Base-by-base conservation (phyloP, 805 yeast genomes). In the Candida suzukii region DNA sequence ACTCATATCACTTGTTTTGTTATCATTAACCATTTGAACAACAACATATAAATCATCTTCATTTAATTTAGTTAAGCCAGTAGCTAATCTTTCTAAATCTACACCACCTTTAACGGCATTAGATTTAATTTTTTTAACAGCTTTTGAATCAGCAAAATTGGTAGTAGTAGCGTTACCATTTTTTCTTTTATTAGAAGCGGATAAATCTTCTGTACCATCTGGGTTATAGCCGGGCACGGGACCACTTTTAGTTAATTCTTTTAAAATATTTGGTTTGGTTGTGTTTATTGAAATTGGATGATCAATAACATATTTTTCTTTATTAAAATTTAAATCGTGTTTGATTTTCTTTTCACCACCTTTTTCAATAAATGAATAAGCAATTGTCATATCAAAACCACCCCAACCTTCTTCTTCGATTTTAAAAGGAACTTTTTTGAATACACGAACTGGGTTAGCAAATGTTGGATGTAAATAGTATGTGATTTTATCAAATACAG, bases 341-440 rank as follows among this genome's bases (percentile, higher is more conserved):
- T 76, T 78, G 42, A 93, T 63, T 57, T 85, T 85, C 46, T 83
- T 74, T 61, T 90, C 97, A 38, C 98, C 98, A 41, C 82, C 84
- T 57, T 83, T 85, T 45, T 95, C 98, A 17, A 82, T 72, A 35
- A 85, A 67, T 46, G 83, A 83, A 34, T 90, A 68, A 27, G 84
- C 73, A 46, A 93, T 80, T 30, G 85, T 85, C 58, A 93, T 74
- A 57, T 90, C 96, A 56, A 91, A 91, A 51, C 91, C 98, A 60
- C 98, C 99, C 98, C 99, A 91, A 39, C 99, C 99, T 66, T 87
- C 82, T 61, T 91, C 99, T 55, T 79, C 85, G 43, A 91, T 83
- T 56, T 66, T 75, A 66, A 90, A 91, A 11, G 99, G 99, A 10
- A 84, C 76, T 55, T 80, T 81, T 56, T 84, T 86, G 57, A 88